These are phyloP conservation scores for Fraxinus cuspidata DNA, from an alignment of 257 asterid genomes.

Conservation along the genomic window DNA sequence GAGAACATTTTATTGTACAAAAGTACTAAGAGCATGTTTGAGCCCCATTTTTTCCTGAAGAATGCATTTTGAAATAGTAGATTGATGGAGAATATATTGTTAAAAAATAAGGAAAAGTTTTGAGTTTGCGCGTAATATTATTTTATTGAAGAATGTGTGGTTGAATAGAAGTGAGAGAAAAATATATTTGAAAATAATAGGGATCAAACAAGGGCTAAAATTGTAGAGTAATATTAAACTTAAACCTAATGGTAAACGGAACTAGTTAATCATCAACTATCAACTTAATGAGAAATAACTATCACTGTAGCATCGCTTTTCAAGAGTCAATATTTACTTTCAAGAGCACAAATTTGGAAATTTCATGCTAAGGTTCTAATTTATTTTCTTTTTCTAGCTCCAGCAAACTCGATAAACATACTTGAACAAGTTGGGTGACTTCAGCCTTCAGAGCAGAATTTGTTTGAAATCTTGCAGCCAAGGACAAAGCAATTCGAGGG, in stretches of 20 bases:
- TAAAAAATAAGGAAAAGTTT: too few relatives aligned
- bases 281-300: not conserved
- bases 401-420: slow-evolving; percentile 41
- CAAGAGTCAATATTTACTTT: slow-evolving; percentile 20
- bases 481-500: slow-evolving; percentile 79
- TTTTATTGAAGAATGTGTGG: too few relatives aligned
- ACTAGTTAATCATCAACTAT: not conserved
- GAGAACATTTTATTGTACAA: not conserved
- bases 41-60: too few relatives aligned
- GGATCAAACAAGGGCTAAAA: too few relatives aligned
- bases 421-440: slow-evolving; percentile 83
- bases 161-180: too few relatives aligned
- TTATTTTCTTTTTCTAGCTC: slow-evolving; percentile 17
- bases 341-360: not conserved
- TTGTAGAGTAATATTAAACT: not conserved
- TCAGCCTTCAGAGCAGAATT: slow-evolving; percentile 79
- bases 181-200: too few relatives aligned
- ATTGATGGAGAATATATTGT: too few relatives aligned
- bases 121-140: too few relatives aligned
- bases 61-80: too few relatives aligned
- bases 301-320: slow-evolving; percentile 1
- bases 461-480: slow-evolving; percentile 89
- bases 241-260: not conserved
- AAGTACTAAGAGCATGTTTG: not conserved
- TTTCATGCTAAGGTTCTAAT: slow-evolving; percentile 21